A percentile compares a stretch with the other conserved stretches of the same genome.
Conservation (phyloP, 176 grass and related monocot genomes). For the Elaeis guineensis region DNA sequence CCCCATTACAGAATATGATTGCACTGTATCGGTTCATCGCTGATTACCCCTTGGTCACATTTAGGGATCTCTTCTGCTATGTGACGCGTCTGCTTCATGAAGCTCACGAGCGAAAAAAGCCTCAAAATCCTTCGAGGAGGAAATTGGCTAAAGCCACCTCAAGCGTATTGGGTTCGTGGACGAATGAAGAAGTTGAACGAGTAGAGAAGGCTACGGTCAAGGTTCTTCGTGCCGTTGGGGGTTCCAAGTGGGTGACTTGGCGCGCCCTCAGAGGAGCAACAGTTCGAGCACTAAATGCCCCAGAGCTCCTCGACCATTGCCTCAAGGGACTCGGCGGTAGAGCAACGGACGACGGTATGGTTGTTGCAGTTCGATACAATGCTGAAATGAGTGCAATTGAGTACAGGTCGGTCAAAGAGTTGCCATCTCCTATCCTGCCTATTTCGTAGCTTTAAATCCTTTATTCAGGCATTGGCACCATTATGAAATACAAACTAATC, state of each 20-base stretch:
- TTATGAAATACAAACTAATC: too few species aligned
- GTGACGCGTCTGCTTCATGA: slow-evolving; percentile 50
- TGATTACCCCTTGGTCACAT: slow-evolving; percentile 36
- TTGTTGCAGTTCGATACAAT: slow-evolving; percentile 65
- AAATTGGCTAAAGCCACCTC: slow-evolving; percentile 10
- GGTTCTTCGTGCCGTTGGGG: slow-evolving; percentile 48
- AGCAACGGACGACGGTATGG: slow-evolving; percentile 39
- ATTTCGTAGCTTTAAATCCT: too few species aligned
- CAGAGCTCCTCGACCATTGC: slow-evolving; percentile 64
- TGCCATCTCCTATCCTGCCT: too few species aligned
- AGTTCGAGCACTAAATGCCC: slow-evolving; percentile 43
- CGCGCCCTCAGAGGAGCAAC: slow-evolving; percentile 69
- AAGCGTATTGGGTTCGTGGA: slow-evolving; percentile 31
- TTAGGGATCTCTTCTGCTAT: slow-evolving; percentile 60
- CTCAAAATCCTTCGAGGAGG: slow-evolving; percentile 14
- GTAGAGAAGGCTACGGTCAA: slow-evolving; percentile 61
- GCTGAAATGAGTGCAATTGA: slow-evolving; percentile 62
- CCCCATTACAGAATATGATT: slow-evolving; percentile 59
- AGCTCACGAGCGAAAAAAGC: slow-evolving; percentile 6
- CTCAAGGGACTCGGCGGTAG: slow-evolving; percentile 52
- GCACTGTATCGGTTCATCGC: slow-evolving; percentile 65
- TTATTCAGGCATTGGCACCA: too few species aligned
- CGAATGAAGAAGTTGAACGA: slow-evolving; percentile 30
- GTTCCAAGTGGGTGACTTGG: slow-evolving; percentile 63
- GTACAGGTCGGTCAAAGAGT: slow-evolving; percentile 46